Percentiles rank a stretch among this genome's conserved stretches.
These are phyloP conservation scores for Bryum argenteum DNA, from an alignment of 225 moss, liverwort and hornwort genomes.

Conservation along the genomic window DNA sequence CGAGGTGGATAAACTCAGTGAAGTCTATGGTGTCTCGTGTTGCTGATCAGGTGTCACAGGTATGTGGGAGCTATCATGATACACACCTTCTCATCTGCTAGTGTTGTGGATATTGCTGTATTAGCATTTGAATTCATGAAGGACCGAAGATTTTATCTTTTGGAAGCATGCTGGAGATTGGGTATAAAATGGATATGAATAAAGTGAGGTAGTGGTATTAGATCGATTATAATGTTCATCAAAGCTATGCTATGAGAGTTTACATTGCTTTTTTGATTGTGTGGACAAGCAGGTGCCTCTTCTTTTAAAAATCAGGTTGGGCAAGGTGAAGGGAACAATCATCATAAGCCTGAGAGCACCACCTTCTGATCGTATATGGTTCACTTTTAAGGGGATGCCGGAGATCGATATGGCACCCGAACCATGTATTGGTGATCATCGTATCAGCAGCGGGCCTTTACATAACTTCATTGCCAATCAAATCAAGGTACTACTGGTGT, in stretches of 20 bases:
- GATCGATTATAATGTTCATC: no score
- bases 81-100: not conserved
- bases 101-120: slow-evolving; percentile 22
- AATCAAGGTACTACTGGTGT: slow-evolving; percentile 66
- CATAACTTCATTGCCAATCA: slow-evolving; percentile 84
- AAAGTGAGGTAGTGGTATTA: no score
- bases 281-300: slow-evolving; percentile 73
- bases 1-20: slow-evolving; percentile 80
- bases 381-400: slow-evolving; percentile 86
- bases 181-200: no score
- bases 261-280: slow-evolving; percentile 20
- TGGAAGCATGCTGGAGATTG: no score
- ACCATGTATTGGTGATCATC: slow-evolving; percentile 89
- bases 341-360: slow-evolving; percentile 82
- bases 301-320: slow-evolving; percentile 78
- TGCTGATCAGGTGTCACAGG: slow-evolving; percentile 98
- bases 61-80: slow-evolving; percentile 33
- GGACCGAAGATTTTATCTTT: not conserved
- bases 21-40: slow-evolving; percentile 86
- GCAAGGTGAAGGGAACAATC: slow-evolving; percentile 80
- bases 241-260: not conserved
- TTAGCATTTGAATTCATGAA: not conserved
- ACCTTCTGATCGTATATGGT: slow-evolving; percentile 95
- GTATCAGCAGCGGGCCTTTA: slow-evolving; percentile 79
- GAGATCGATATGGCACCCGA: slow-evolving; percentile 71